Evolutionary conservation across 305 asterid species (phyloP).

Genomic region (Caryopteris hybrid): DNA sequence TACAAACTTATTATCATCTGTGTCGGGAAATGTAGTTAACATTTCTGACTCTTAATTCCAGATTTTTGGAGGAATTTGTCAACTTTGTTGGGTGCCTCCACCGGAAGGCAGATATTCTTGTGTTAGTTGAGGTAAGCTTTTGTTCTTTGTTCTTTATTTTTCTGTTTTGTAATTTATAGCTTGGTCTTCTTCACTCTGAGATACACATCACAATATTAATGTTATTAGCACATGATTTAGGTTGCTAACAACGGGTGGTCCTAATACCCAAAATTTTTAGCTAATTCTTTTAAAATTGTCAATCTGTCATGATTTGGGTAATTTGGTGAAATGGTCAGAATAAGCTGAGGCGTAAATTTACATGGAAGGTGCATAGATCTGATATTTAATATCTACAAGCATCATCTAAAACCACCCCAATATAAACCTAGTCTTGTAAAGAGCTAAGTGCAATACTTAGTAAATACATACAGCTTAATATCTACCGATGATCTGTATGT

Average conservation of each 20-base stretch:
- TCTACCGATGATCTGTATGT: not conserved
- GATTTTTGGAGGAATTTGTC: slow-evolving; percentile 47
- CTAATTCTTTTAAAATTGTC: not conserved
- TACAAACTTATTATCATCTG: slow-evolving; percentile 6
- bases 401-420: not conserved
- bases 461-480: not conserved
- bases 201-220: too few species aligned
- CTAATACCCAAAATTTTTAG: not conserved
- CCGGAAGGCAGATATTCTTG: slow-evolving; percentile 44
- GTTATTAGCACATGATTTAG: not conserved
- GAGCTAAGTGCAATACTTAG: not conserved
- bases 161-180: not conserved
- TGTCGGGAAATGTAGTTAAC: not conserved
- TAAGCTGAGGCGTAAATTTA: not conserved
- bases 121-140: slow-evolving; percentile 49
- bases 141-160: slow-evolving; percentile 4
- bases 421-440: not conserved
- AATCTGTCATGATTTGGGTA: too few species aligned
- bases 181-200: not conserved
- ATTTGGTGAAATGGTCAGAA: not conserved
- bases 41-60: slow-evolving; percentile 32
- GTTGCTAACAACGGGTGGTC: not conserved
- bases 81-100: slow-evolving; percentile 46
- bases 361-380: not conserved
- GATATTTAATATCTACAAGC: not conserved